Percentiles rank a stretch among this genome's conserved stretches.
Conservation (phyloP, 208 protist genomes). For the Kentomonas sorsogonicus region DNA sequence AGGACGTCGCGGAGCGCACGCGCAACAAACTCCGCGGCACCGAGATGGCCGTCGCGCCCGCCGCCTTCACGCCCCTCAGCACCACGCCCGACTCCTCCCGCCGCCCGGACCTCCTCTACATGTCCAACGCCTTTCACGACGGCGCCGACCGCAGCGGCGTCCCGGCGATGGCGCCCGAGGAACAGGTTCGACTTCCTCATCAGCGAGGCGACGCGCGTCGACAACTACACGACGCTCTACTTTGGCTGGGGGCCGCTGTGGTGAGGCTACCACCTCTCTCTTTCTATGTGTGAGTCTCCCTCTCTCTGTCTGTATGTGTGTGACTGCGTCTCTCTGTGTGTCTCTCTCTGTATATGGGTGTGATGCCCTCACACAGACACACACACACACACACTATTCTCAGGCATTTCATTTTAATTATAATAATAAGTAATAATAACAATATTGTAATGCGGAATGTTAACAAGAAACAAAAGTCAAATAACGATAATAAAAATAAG, state of each 20-base stretch:
- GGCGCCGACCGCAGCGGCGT: slow-evolving; percentile 39
- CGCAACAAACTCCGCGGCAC: slow-evolving; percentile 97
- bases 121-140: slow-evolving; percentile 87
- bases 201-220: slow-evolving; percentile 73
- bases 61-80: slow-evolving; percentile 69
- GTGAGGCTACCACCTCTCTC: slow-evolving; percentile 22
- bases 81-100: slow-evolving; percentile 69
- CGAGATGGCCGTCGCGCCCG: slow-evolving; percentile 90
- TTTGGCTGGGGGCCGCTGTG: slow-evolving; percentile 90
- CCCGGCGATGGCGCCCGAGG: slow-evolving; percentile 42
- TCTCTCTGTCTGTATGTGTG: too few species aligned
- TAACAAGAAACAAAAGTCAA: not conserved
- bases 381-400: too few species aligned
- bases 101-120: slow-evolving; percentile 80
- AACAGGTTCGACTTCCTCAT: slow-evolving; percentile 89
- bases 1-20: slow-evolving; percentile 95
- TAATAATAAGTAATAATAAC: not conserved
- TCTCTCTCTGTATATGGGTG: not conserved
- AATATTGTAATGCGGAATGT: slow-evolving; percentile 10
- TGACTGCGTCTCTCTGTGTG: too few species aligned
- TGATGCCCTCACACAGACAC: not conserved
- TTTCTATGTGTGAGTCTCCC: slow-evolving; percentile 7
- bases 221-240: slow-evolving; percentile 89
- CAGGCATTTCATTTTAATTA: too few species aligned
- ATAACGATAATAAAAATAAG: not conserved